Evolutionary conservation across 208 protist species (phyloP), one percentile per base, ranked within the genome.

Genomic region (Wallacemonas sp.): DNA sequence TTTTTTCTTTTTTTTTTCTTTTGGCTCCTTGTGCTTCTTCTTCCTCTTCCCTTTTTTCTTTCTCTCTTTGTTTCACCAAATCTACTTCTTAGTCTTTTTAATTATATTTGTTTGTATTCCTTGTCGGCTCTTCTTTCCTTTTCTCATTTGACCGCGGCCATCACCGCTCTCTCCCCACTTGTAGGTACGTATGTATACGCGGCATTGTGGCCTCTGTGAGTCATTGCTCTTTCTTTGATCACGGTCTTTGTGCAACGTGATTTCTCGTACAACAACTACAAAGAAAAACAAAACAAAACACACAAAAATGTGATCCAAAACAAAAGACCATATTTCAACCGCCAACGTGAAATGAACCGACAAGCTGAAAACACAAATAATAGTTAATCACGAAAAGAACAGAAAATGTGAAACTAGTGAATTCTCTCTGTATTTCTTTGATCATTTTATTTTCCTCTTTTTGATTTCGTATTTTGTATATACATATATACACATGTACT

Each of bases 231-330:
- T n/a, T n/a, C n/a, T n/a, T n/a, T n/a, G n/a, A n/a, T n/a, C n/a
- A n/a, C n/a, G n/a, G n/a, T n/a, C n/a, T n/a, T n/a, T n/a, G n/a
- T n/a, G n/a, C n/a, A n/a, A 41, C 9, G 36, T 14, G 36, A 6
- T 41, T 14, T 41, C 36, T 41, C 36, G 30, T 36, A 42, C n/a
- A 60, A 3, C 8, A 15, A 41, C 22, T 19, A n/a, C 14, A 51
- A 26, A 8, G 27, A 56, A 56, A 65, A 65, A 53, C n/a, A 47
- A 65, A 53, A 27, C 22, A 21, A 49, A 19, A 27, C 19, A 63
- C 19, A 26, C n/a, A n/a, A 47, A 34, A 47, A 47, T n/a, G n/a
- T n/a, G n/a, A n/a, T n/a, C n/a, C n/a, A n/a, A n/a, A n/a, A n/a
- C n/a, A n/a, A n/a, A n/a, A n/a, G n/a, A n/a, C n/a, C n/a, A n/a